Evolutionary conservation across 371 early-diverging fungal genomes (phyloP).

Genomic region (Mortierella polycephala): DNA sequence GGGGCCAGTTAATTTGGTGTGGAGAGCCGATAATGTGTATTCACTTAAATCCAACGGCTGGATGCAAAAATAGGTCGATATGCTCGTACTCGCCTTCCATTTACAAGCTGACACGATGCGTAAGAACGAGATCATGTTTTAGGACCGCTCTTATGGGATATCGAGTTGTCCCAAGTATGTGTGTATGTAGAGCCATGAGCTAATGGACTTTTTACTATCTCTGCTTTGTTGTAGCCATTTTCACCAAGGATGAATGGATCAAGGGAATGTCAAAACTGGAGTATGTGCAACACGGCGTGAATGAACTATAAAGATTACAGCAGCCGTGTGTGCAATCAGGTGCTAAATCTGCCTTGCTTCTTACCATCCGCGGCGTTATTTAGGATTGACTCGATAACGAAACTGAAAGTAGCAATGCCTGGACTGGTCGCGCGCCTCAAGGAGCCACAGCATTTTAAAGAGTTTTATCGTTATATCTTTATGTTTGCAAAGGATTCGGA

Average conservation of each 20-base stretch:
- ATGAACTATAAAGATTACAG: neutral
- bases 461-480: slow-evolving; percentile 76
- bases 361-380: neutral
- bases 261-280: slow-evolving; percentile 66
- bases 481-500: slow-evolving; percentile 75
- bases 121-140: slow-evolving; percentile 26
- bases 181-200: neutral
- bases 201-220: neutral
- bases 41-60: neutral
- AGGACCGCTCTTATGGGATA: too few relatives aligned
- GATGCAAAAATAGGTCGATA: slow-evolving; percentile 57
- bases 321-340: too few relatives aligned
- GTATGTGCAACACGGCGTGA: slow-evolving; percentile 53
- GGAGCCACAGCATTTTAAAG: slow-evolving; percentile 64
- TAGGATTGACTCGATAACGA: slow-evolving; percentile 67
- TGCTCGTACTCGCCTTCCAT: slow-evolving; percentile 72
- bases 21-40: slow-evolving; percentile 12
- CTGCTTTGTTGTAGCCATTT: slow-evolving; percentile 59
- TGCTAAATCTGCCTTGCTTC: too few relatives aligned
- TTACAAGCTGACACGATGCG: slow-evolving; percentile 72
- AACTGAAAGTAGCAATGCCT: slow-evolving; percentile 58
- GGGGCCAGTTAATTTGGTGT: slow-evolving; percentile 1
- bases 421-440: slow-evolving; percentile 58
- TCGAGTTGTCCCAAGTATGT: too few relatives aligned
- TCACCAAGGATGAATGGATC: slow-evolving; percentile 75